Evolutionary conservation across 2,329 filamentous ascomycete genomes (phyloP), one percentile per base, ranked within the genome.

Genomic region (Grosmannia penicillata): DNA sequence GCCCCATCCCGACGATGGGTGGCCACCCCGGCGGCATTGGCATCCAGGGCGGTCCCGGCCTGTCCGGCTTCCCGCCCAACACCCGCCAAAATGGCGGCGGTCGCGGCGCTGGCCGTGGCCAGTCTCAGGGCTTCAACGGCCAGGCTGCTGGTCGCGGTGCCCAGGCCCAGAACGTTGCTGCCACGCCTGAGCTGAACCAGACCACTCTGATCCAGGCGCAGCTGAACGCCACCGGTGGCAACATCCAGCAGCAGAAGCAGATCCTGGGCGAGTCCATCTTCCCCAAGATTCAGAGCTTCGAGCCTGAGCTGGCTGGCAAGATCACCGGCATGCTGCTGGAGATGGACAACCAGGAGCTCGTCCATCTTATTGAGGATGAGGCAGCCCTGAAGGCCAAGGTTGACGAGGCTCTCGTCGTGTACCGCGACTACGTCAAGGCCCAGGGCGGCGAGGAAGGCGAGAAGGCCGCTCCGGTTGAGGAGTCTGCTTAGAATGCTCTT

Each of bases 311-410:
- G 54, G 91, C 91, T 46, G 91, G 91, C 58, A 98, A 98, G 79
- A 96, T 98, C 61, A 98, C 91, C 45, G 91, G 91, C 65, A 98
- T 98, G 91, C 81, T 98, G 53, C 66, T 98, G 53, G 91, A 98
- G 75, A 98, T 98, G 91, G 91, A 96, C 54, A 96, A 96, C 65
- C 60, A 71, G 41, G 91, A 98, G 69, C 70, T 98, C 52, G 73
- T 98, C 56, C 84, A 83, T 65, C 75, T 98, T 84, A 85, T 93
- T 49, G 83, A 89, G 57, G 86, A 96, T 55, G 86, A 95, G 34
- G 65, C 68, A 51, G 83, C 87, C 57, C 80, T 98, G 43, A 83
- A 85, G 58, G 75, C 79, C 60, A 98, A 98, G 80, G 91, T 98
- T 43, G 85, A 94, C 44, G 91, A 98, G 69, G 91, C 91, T 49